Percentiles rank a stretch among this genome's conserved stretches.
Evolutionary conservation across 176 grass and related monocot genomes (phyloP).

Genomic region (Luzula sylvatica): DNA sequence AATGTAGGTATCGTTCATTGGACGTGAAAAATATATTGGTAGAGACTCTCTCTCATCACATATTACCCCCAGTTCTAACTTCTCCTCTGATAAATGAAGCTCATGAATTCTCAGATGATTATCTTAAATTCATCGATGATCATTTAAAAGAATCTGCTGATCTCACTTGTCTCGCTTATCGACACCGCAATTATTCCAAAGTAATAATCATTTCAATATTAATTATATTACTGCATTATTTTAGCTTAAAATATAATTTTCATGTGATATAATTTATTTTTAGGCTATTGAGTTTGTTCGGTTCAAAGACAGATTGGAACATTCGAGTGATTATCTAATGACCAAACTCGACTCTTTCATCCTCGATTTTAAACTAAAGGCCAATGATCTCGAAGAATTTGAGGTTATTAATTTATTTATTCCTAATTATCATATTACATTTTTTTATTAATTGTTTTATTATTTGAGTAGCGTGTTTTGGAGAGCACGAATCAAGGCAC

Average conservation of each 20-base stretch:
- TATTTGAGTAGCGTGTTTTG: constrained; percentile 40
- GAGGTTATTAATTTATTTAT: constrained; percentile 38
- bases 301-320: constrained; percentile 69
- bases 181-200: constrained; percentile 82
- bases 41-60: constrained; percentile 77
- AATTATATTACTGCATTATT: neutral
- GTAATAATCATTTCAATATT: constrained; percentile 20
- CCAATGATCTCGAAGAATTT: constrained; percentile 62
- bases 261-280: constrained; percentile 5
- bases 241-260: constrained; percentile 1
- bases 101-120: constrained; percentile 69
- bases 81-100: constrained; percentile 61
- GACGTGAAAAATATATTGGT: constrained; percentile 97
- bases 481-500: constrained; percentile 46
- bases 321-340: constrained; percentile 66
- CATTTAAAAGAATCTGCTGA: constrained; percentile 98
- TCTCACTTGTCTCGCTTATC: constrained; percentile 82
- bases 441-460: constrained; percentile 4
- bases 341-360: constrained; percentile 56
- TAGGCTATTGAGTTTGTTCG: constrained; percentile 92
- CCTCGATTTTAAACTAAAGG: constrained; percentile 69
- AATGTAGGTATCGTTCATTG: constrained; percentile 58
- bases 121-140: constrained; percentile 94
- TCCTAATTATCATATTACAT: neutral
- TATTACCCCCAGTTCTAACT: constrained; percentile 68